phyloP scores from a whole-genome alignment of 768 basidiomycete species.

The Lentinula detonsa region DNA sequence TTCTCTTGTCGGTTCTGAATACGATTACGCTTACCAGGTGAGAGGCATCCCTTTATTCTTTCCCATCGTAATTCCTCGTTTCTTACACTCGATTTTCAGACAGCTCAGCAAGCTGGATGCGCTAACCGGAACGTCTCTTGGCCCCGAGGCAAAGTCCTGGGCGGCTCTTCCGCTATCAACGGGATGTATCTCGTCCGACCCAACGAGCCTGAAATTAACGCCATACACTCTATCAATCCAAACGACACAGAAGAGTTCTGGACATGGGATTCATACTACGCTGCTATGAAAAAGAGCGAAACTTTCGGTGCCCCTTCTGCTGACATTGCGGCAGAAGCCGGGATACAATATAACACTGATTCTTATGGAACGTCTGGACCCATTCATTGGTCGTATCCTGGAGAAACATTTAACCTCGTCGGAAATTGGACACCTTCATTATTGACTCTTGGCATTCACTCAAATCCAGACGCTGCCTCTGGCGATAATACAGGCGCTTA shows the following conservation, averaged over 20 bases:
- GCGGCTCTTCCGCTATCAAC: slow-evolving; percentile 66
- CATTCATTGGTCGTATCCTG: slow-evolving; percentile 19
- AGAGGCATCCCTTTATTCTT: background rate
- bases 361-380: slow-evolving; percentile 46
- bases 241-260: slow-evolving; percentile 26
- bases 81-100: slow-evolving; percentile 11
- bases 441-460: slow-evolving; percentile 25
- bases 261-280: slow-evolving; percentile 36
- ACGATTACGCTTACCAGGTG: slow-evolving; percentile 49
- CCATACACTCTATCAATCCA: slow-evolving; percentile 28
- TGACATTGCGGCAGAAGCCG: slow-evolving; percentile 27
- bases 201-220: slow-evolving; percentile 37
- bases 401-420: slow-evolving; percentile 28
- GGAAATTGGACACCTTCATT: slow-evolving; percentile 38
- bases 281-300: slow-evolving; percentile 41
- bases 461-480: slow-evolving; percentile 28
- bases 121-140: slow-evolving; percentile 39
- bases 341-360: slow-evolving; percentile 33
- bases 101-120: slow-evolving; percentile 39
- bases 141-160: slow-evolving; percentile 65
- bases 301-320: slow-evolving; percentile 45
- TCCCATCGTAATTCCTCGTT: background rate
- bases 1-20: slow-evolving; percentile 38
- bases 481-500: slow-evolving; percentile 28
- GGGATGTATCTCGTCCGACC: slow-evolving; percentile 62